These are phyloP conservation scores for Hibiscus trionum DNA, from an alignment of 345 rosid genomes.

Conservation along the genomic window DNA sequence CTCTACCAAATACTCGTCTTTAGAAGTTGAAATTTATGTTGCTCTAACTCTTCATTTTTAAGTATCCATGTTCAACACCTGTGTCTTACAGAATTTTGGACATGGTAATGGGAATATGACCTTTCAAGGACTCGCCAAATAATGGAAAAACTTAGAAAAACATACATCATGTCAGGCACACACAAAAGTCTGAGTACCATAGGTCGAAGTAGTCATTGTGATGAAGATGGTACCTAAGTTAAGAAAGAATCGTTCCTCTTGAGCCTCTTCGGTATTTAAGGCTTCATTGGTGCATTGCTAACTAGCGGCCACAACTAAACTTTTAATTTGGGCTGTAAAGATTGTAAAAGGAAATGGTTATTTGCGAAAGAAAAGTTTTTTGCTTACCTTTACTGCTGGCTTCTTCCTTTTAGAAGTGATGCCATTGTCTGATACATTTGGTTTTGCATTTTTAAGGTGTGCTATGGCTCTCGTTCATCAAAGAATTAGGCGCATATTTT, in stretches of 20 bases:
- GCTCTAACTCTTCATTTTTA: neutral
- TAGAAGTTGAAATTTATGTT: neutral
- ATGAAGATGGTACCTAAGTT: neutral
- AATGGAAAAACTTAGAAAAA: neutral
- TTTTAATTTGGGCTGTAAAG: neutral
- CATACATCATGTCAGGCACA: neutral
- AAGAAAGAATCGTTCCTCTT: neutral
- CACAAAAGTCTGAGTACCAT: neutral
- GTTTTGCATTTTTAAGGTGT: conserved; percentile 39
- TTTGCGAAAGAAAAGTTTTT: neutral
- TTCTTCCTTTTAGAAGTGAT: neutral
- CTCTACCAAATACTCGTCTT: neutral
- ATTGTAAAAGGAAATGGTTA: neutral
- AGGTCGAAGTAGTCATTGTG: neutral
- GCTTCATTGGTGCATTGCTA: neutral
- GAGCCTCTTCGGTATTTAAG: neutral
- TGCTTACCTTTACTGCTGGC: neutral
- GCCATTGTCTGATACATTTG: conserved; percentile 11
- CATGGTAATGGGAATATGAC: neutral
- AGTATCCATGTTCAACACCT: neutral
- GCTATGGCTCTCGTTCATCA: conserved; percentile 89
- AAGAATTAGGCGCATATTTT: conserved; percentile 17
- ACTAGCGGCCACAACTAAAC: neutral
- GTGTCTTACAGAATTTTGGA: neutral
- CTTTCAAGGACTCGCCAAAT: neutral